Conservation (phyloP, 495 filamentous ascomycete species). For the Aspergillus bertholletiae region DNA sequence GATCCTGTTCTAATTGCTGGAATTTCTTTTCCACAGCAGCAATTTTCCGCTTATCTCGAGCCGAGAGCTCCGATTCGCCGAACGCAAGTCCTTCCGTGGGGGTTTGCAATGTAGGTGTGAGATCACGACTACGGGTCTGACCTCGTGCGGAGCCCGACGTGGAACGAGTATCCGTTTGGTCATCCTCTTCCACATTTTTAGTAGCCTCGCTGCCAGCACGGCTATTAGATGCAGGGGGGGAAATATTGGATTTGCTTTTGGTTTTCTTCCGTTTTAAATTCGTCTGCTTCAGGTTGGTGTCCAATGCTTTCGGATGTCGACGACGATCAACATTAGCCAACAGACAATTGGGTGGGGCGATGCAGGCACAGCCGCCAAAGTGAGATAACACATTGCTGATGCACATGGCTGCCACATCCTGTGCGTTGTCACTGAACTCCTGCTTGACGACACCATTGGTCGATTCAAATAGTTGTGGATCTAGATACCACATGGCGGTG, state of each 20-base stretch:
- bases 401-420: slow-evolving; percentile 50
- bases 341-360: slow-evolving; percentile 58
- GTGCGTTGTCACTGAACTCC: slow-evolving; percentile 38
- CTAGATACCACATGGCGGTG: slow-evolving; percentile 65
- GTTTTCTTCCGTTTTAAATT: slow-evolving; percentile 54
- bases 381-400: slow-evolving; percentile 76
- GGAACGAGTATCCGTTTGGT: slow-evolving; percentile 56
- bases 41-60: slow-evolving; percentile 83
- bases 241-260: slow-evolving; percentile 58
- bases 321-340: slow-evolving; percentile 73
- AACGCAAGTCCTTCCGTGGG: slow-evolving; percentile 41
- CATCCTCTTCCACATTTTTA: slow-evolving; percentile 47
- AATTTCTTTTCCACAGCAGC: slow-evolving; percentile 77
- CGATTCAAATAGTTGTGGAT: slow-evolving; percentile 43
- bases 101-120: slow-evolving; percentile 58
- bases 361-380: slow-evolving; percentile 86
- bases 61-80: slow-evolving; percentile 66
- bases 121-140: slow-evolving; percentile 76
- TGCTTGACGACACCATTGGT: slow-evolving; percentile 46
- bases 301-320: slow-evolving; percentile 46
- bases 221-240: slow-evolving; percentile 74
- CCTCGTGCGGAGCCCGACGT: slow-evolving; percentile 70
- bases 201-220: slow-evolving; percentile 73
- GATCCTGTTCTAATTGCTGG: slow-evolving; percentile 54
- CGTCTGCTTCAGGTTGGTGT: slow-evolving; percentile 25